phyloP scores from a whole-genome alignment of 768 basidiomycete species.

The Boletus speciosus region DNA sequence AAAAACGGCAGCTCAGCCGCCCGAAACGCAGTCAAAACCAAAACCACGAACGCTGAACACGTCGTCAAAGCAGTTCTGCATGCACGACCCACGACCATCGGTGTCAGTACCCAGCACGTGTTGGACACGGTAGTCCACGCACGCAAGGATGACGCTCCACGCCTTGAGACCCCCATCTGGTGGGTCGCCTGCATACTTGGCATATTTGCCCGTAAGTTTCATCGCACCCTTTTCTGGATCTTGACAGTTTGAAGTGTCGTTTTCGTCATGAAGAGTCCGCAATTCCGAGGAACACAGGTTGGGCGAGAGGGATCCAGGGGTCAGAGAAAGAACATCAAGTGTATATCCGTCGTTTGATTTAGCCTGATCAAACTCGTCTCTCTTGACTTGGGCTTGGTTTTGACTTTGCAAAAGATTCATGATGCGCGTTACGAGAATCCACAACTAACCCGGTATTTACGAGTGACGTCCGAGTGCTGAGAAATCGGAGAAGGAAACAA shows the following conservation, averaged over 20 bases:
- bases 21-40: neutral
- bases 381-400: neutral
- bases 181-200: slow-evolving; percentile 18
- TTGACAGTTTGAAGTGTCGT: neutral
- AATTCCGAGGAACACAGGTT: neutral
- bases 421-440: neutral
- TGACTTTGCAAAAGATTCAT: slow-evolving; percentile 4
- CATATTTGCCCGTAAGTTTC: slow-evolving; percentile 10
- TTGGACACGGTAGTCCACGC: neutral
- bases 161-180: slow-evolving; percentile 32
- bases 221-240: slow-evolving; percentile 7
- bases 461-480: neutral
- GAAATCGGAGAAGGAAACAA: neutral
- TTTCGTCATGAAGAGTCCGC: slow-evolving; percentile 14
- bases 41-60: slow-evolving; percentile 38
- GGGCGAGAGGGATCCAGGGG: neutral
- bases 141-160: slow-evolving; percentile 31
- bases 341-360: neutral
- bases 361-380: neutral
- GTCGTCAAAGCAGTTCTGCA: slow-evolving; percentile 25
- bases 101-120: neutral
- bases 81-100: neutral
- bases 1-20: neutral
- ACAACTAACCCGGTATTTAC: no score
- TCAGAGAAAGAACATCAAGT: no score